A percentile compares a stretch with the other conserved stretches of the same genome.
Evolutionary conservation across 1,139 yeast genomes (phyloP).

Genomic region (Lodderomyces metapsilosis): DNA sequence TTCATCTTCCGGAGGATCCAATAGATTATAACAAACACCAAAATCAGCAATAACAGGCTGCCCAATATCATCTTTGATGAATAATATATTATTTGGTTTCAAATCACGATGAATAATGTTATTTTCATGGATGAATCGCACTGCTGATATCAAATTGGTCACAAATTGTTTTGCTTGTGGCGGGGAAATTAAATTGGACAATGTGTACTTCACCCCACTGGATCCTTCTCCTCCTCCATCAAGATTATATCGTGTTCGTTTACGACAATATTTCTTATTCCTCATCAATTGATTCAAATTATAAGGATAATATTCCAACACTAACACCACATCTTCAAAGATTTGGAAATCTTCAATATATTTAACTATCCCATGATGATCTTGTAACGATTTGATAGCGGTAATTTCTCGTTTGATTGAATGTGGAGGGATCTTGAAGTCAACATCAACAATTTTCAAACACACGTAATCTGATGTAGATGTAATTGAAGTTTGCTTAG

Average conservation of each 20-base stretch:
- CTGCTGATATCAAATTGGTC: constrained; percentile 19
- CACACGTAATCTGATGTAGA: constrained; percentile 22
- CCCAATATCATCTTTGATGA: constrained; percentile 28
- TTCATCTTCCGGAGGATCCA: constrained; percentile 21
- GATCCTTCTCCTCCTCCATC: constrained; percentile 2
- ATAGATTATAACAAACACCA: constrained; percentile 60
- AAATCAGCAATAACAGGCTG: constrained; percentile 67
- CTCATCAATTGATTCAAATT: constrained; percentile 28
- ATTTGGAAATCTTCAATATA: constrained; percentile 23
- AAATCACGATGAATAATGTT: constrained; percentile 87
- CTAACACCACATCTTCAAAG: constrained; percentile 36
- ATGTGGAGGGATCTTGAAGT: constrained; percentile 39
- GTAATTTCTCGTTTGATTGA: constrained; percentile 32
- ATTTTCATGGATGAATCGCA: constrained; percentile 32
- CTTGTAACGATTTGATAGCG: constrained; percentile 21
- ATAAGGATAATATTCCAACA: constrained; percentile 30
- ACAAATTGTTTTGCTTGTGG: constrained; percentile 19
- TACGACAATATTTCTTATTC: constrained; percentile 12
- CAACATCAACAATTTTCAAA: constrained; percentile 41
- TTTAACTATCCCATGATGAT: constrained; percentile 18
- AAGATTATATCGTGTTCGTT: constrained; percentile 11
- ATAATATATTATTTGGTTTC: constrained; percentile 76
- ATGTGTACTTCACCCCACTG: constrained; percentile 2
- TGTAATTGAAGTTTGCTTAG: constrained; percentile 6
- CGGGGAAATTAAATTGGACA: constrained; percentile 9